These are phyloP conservation scores for Salix viminalis DNA, from an alignment of 345 rosid species.

Conservation along the genomic window DNA sequence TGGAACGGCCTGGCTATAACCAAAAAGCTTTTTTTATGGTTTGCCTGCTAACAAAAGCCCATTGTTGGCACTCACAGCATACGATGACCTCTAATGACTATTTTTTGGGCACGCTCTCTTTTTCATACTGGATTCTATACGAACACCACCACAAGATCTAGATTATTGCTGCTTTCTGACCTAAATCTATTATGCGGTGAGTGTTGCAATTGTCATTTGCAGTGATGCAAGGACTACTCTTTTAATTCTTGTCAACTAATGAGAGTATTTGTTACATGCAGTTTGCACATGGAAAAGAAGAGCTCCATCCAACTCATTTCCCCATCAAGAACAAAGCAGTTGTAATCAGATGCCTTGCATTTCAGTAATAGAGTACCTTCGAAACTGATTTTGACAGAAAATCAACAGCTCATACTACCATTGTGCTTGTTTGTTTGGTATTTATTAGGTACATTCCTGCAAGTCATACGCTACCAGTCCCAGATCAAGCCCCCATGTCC, in stretches of 20 bases:
- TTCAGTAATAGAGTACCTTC: not conserved
- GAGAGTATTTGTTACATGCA: slow-evolving; percentile 16
- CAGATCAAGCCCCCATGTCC: slow-evolving; percentile 19
- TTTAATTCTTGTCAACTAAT: not conserved
- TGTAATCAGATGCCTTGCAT: slow-evolving; percentile 22
- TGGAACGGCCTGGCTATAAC: not conserved
- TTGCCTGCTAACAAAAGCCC: not conserved
- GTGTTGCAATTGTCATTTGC: not conserved
- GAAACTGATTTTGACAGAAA: not conserved
- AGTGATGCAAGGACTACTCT: not conserved
- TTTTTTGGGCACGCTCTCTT: not conserved
- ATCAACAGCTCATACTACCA: not conserved
- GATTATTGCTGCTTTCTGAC: not conserved
- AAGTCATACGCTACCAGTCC: slow-evolving; percentile 17
- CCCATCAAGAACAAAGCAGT: slow-evolving; percentile 33
- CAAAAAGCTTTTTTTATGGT: not conserved
- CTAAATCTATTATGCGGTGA: not conserved
- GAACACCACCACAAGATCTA: not conserved
- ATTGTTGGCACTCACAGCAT: not conserved
- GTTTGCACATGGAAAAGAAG: slow-evolving; percentile 53
- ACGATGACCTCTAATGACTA: not conserved
- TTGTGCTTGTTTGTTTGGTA: slow-evolving; percentile 9
- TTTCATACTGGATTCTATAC: not conserved
- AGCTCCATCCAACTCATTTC: slow-evolving; percentile 27
- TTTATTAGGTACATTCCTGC: slow-evolving; percentile 23